Evolutionary conservation across 768 basidiomycete genomes (phyloP).

Genomic region (Suillus plorans): DNA sequence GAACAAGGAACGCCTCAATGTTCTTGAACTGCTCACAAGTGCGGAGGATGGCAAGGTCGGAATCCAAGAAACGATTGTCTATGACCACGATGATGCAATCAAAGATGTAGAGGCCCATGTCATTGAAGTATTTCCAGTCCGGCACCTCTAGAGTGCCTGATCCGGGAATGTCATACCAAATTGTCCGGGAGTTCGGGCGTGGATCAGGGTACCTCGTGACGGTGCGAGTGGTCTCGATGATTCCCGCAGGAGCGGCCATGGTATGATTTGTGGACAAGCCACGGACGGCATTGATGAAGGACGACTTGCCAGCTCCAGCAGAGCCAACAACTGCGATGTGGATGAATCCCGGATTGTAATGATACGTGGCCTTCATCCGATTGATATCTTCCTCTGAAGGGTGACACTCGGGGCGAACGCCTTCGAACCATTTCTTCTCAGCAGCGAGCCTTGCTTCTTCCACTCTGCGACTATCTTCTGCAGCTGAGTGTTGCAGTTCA

Average conservation of each 20-base stretch:
- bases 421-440: neutral
- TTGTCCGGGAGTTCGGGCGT: neutral
- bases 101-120: neutral
- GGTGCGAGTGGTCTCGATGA: neutral
- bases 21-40: neutral
- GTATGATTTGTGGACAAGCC: neutral
- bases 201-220: neutral
- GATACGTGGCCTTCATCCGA: neutral
- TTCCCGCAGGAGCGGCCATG: neutral
- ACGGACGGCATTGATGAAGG: neutral
- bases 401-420: neutral
- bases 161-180: neutral
- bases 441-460: neutral
- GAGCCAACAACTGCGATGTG: neutral
- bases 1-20: conserved; percentile 10
- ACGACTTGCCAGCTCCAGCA: neutral
- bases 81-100: neutral
- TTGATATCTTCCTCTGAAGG: neutral
- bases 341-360: neutral
- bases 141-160: neutral
- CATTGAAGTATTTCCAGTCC: neutral
- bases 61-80: neutral
- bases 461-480: neutral
- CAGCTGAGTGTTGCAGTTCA: neutral
- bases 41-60: neutral